Conservation (phyloP, 176 grass and related monocot species). For the Juncus effusus region DNA sequence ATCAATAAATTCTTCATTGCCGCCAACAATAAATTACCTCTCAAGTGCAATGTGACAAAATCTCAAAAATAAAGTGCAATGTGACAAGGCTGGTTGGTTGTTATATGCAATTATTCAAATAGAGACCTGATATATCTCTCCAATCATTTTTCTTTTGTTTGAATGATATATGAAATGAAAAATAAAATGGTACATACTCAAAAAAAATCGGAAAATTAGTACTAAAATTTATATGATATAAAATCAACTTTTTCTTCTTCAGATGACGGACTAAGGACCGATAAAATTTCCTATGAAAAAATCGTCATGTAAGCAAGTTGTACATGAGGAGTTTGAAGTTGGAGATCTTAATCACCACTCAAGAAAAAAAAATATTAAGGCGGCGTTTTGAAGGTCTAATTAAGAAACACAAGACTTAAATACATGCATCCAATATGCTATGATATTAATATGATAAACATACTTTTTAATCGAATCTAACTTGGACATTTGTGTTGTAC, state of each 20-base stretch:
- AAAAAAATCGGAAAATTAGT: no score
- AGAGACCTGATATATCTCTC: no score
- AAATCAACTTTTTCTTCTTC: no score
- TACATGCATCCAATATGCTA: background rate
- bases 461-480: no score
- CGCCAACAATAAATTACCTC: slow-evolving; percentile 3
- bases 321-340: no score
- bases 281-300: background rate
- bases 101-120: background rate
- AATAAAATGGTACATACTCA: no score
- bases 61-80: background rate
- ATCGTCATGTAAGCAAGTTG: background rate
- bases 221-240: no score
- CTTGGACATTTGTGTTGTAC: slow-evolving; percentile 4
- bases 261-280: background rate
- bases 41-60: no score
- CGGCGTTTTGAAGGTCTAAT: background rate
- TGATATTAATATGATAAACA: no score
- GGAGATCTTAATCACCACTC: background rate
- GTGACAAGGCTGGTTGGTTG: background rate
- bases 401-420: slow-evolving; percentile 9
- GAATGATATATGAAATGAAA: no score
- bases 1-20: slow-evolving; percentile 2
- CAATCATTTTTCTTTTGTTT: no score
- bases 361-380: background rate